Evolutionary conservation across 129 eudicot species (phyloP).

Genomic region (Flaveria bidentis): DNA sequence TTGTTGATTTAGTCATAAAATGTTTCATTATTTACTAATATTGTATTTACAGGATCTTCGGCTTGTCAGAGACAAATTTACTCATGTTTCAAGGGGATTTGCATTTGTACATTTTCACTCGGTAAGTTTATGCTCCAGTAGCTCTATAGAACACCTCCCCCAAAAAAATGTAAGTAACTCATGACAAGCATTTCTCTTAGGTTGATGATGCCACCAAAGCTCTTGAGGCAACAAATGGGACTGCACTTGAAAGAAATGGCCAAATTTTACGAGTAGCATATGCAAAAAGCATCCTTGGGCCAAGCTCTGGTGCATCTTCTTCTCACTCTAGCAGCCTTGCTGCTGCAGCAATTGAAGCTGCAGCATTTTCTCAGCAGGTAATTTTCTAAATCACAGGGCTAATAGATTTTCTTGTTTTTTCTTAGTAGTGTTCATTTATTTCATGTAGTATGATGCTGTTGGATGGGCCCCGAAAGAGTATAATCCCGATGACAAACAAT

Average conservation of each 20-base stretch:
- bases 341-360: constrained; percentile 99
- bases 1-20: neutral
- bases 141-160: neutral
- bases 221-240: constrained; percentile 91
- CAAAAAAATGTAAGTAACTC: neutral
- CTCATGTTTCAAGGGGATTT: constrained; percentile 98
- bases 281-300: constrained; percentile 94
- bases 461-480: constrained; percentile 99
- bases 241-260: constrained; percentile 87
- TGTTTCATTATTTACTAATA: constrained; percentile 17
- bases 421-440: neutral
- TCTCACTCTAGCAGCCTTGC: constrained; percentile 97
- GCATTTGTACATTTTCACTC: constrained; percentile 94
- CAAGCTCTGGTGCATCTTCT: constrained; percentile 67
- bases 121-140: constrained; percentile 42
- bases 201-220: constrained; percentile 97
- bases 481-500: constrained; percentile 80
- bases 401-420: neutral
- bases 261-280: constrained; percentile 92
- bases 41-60: constrained; percentile 78
- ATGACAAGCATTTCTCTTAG: constrained; percentile 38
- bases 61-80: constrained; percentile 92
- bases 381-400: neutral
- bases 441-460: constrained; percentile 81
- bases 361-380: constrained; percentile 97